Evolutionary conservation across 164 flowering plant species (phyloP).

Genomic region (Amborella trichopoda): DNA sequence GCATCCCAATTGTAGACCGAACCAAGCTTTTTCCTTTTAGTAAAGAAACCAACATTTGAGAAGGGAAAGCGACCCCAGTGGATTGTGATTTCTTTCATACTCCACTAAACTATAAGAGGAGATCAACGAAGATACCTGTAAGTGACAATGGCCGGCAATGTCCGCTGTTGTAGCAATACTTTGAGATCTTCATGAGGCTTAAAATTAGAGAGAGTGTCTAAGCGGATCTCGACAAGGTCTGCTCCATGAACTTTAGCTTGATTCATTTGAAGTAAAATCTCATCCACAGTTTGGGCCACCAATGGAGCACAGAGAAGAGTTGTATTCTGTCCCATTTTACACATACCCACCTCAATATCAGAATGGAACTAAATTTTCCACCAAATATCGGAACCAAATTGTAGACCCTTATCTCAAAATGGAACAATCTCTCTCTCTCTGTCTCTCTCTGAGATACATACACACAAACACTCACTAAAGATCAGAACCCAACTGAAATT

Average conservation of each 20-base stretch:
- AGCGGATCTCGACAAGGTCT: constrained; percentile 45
- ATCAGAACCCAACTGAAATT: background rate
- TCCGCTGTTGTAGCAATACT: constrained; percentile 18
- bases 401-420: background rate
- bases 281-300: constrained; percentile 31
- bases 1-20: background rate
- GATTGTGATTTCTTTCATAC: too few relatives aligned
- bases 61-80: too few relatives aligned
- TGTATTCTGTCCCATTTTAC: constrained; percentile 10
- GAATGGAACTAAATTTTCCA: background rate
- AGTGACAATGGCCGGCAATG: constrained; percentile 24
- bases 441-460: background rate
- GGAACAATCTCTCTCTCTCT: background rate
- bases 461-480: background rate
- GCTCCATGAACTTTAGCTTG: constrained; percentile 44
- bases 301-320: constrained; percentile 42
- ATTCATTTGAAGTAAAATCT: constrained; percentile 32
- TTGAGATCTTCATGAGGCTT: constrained; percentile 27
- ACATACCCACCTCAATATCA: constrained; percentile 12
- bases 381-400: background rate
- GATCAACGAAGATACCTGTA: constrained; percentile 22
- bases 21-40: background rate
- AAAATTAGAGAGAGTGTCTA: constrained; percentile 29
- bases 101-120: too few relatives aligned
- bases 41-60: background rate